Base-by-base conservation (phyloP, 805 yeast species). In the Clavispora phyllophila region DNA sequence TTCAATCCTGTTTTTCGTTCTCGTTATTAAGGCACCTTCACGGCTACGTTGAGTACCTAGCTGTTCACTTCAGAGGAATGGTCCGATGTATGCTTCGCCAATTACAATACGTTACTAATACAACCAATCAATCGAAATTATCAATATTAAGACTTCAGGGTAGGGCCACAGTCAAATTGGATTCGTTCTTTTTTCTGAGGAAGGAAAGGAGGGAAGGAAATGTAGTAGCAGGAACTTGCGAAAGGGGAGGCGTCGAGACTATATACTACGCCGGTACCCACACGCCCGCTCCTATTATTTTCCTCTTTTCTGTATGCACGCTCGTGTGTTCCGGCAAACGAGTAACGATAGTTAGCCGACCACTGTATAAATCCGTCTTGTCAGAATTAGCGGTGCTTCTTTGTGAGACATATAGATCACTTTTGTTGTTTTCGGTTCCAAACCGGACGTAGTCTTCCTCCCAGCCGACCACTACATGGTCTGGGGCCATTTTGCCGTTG, bases 31-130 rank as follows among this genome's bases (percentile, higher is more conserved):
- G 33, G 37, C 27, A 22, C 37, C n/a, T 32, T 22, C 25, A 22
- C 33, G 19, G 31, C 37, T 37, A 36, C 39, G 40, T 37, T 26
- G 12, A 17, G 32, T 27, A 26, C 40, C 22, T 25, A n/a, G 33
- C 13, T 29, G 33, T 29, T 29, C 33, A 29, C 33, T 29, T 29
- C 20, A 29, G 13, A 15, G 20, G 33, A 27, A 29, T 29, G 20
- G 12, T 29, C 33, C 33, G 20, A 18, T 12, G 20, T 28, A 14
- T n/a, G 18, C 19, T 40, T 41, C 48, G 37, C 48, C 51, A 31
- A 46, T 48, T 48, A 48, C 51, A 43, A 46, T 43, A 46, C 42
- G 43, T 41, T 48, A 48, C 48, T 48, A 35, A 17, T 46, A 43
- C 50, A 41, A 41, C 47, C 51, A 32, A 37, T 35, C 26, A 24